Evolutionary conservation across 371 early-diverging fungal genomes (phyloP).

Genomic region (Circinella minor): DNA sequence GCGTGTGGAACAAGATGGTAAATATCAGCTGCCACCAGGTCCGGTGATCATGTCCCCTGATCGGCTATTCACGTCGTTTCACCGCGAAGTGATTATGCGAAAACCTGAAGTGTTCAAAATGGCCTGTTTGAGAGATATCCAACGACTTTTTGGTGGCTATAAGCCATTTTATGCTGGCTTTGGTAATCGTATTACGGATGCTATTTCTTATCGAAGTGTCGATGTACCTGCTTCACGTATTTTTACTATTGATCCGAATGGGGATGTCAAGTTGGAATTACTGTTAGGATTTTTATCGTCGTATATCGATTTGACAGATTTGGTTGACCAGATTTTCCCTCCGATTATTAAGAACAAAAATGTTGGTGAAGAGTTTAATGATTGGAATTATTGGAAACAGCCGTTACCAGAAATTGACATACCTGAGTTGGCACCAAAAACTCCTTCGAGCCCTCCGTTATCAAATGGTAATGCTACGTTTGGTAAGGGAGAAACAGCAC

Average conservation of each 20-base stretch:
- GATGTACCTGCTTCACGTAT: constrained; percentile 94
- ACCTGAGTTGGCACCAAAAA: constrained; percentile 32
- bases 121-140: constrained; percentile 93
- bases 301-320: constrained; percentile 87
- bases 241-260: constrained; percentile 95
- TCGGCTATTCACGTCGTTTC: constrained; percentile 91
- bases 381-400: constrained; percentile 88
- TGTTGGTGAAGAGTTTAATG: constrained; percentile 76
- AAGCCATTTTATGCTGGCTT: constrained; percentile 98
- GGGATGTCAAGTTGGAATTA: constrained; percentile 93
- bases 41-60: constrained; percentile 98
- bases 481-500: too few species aligned
- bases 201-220: constrained; percentile 94
- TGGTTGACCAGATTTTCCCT: constrained; percentile 98
- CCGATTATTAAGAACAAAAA: constrained; percentile 44
- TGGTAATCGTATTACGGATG: constrained; percentile 95
- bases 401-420: constrained; percentile 60
- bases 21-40: constrained; percentile 93
- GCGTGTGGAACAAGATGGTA: constrained; percentile 84
- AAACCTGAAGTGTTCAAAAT: constrained; percentile 99
- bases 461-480: too few species aligned
- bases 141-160: constrained; percentile 77
- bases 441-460: too few species aligned
- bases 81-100: constrained; percentile 94
- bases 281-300: constrained; percentile 83